phyloP scores from a whole-genome alignment of 2,329 filamentous ascomycete species.

The Macrophomina phaseolina region DNA sequence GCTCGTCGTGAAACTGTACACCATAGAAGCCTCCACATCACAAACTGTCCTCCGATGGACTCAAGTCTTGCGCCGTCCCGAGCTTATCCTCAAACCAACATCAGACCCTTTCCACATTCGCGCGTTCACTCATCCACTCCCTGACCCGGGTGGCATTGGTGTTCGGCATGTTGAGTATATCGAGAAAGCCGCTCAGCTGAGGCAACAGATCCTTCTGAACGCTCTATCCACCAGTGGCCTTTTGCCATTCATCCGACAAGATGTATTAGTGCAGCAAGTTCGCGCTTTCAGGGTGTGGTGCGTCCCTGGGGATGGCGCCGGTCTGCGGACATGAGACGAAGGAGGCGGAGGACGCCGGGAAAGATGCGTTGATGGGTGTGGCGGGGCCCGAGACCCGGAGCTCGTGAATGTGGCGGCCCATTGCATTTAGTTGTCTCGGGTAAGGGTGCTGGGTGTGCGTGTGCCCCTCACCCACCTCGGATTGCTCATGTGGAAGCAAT shows the following conservation, averaged over 20 bases:
- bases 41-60: conserved; percentile 44
- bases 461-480: conserved; percentile 61
- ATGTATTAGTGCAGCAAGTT: conserved; percentile 58
- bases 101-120: conserved; percentile 48
- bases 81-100: conserved; percentile 52
- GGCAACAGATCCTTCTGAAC: conserved; percentile 43
- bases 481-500: conserved; percentile 55
- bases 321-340: conserved; percentile 58
- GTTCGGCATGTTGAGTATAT: conserved; percentile 38
- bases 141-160: conserved; percentile 49
- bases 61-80: conserved; percentile 51
- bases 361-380: conserved; percentile 29
- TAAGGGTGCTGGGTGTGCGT: conserved; percentile 48
- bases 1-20: no score
- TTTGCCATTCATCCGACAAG: conserved; percentile 50
- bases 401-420: conserved; percentile 32
- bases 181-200: conserved; percentile 37
- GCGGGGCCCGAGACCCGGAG: conserved; percentile 6
- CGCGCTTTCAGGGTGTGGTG: conserved; percentile 57
- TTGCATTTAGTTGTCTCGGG: conserved; percentile 30
- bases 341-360: conserved; percentile 42
- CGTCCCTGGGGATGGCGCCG: conserved; percentile 55
- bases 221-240: conserved; percentile 40
- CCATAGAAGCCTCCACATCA: not conserved
- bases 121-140: conserved; percentile 51